phyloP scores from a whole-genome alignment of 192 early-diverging fungal genomes.

The Backusella australiensis region DNA sequence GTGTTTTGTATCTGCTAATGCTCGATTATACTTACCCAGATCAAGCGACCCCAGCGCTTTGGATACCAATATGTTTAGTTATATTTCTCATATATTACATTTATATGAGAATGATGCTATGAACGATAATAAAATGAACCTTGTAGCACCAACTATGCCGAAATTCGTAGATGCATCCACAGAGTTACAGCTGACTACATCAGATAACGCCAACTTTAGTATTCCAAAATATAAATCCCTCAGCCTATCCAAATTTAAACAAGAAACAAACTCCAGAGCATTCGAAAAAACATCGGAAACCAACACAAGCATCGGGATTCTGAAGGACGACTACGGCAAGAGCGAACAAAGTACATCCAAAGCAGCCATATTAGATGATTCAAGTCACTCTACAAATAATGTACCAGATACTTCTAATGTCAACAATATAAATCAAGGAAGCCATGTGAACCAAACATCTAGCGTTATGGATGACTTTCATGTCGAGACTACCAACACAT shows the following conservation, averaged over 20 bases:
- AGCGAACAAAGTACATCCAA: neutral
- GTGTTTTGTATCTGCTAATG: slow-evolving; percentile 1
- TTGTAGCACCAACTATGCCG: neutral
- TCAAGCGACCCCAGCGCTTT: neutral
- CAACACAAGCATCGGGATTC: neutral
- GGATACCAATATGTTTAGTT: neutral
- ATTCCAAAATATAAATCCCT: neutral
- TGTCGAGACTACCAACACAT: neutral
- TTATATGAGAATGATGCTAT: neutral
- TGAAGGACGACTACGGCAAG: neutral
- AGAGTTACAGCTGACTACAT: neutral
- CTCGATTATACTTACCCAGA: neutral
- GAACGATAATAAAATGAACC: neutral
- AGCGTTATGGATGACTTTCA: neutral
- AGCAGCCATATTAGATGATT: neutral
- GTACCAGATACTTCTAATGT: neutral
- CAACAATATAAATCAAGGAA: neutral
- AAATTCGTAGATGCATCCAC: neutral
- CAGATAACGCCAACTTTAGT: neutral
- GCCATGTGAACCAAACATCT: neutral
- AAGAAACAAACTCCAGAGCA: neutral
- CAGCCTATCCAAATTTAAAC: neutral
- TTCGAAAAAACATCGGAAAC: neutral
- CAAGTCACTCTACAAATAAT: neutral
- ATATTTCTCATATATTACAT: slow-evolving; percentile 7